Percentiles rank a stretch among this genome's conserved stretches.
These are phyloP conservation scores for Boletus tylopilopsis DNA, from an alignment of 768 basidiomycete genomes.

Conservation along the genomic window DNA sequence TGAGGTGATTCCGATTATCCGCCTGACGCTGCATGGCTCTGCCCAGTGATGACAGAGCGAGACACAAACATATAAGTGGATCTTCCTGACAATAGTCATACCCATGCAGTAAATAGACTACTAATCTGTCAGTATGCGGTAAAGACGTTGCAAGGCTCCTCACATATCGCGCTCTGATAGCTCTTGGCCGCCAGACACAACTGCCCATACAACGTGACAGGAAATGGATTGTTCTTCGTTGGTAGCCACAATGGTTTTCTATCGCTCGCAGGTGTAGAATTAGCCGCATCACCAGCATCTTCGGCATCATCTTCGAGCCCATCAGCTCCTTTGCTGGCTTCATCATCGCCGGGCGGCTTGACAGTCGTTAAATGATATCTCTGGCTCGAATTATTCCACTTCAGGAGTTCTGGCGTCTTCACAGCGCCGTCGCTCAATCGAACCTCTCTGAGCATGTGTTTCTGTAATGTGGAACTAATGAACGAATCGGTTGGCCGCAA, in stretches of 20 bases:
- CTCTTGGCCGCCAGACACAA: conserved; percentile 81
- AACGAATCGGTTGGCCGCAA: conserved; percentile 69
- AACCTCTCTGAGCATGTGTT: conserved; percentile 80
- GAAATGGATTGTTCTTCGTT: conserved; percentile 64
- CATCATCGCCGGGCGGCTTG: conserved; percentile 21
- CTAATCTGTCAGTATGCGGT: background rate
- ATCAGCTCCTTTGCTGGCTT: conserved; percentile 12
- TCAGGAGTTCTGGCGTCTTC: conserved; percentile 54
- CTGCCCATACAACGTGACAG: conserved; percentile 76
- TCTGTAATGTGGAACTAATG: conserved; percentile 75
- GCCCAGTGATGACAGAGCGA: conserved; percentile 83
- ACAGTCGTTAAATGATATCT: conserved; percentile 47
- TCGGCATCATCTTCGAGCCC: conserved; percentile 35
- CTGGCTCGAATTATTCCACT: conserved; percentile 58
- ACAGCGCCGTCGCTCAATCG: conserved; percentile 63
- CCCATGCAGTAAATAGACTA: conserved; percentile 82
- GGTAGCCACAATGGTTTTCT: conserved; percentile 43
- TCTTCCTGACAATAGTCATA: conserved; percentile 83
- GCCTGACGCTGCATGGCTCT: conserved; percentile 91
- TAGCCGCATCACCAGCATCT: conserved; percentile 20
- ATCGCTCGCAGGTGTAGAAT: conserved; percentile 14
- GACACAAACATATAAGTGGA: conserved; percentile 77
- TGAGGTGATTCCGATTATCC: conserved; percentile 89
- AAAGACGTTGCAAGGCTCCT: conserved; percentile 27
- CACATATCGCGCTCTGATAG: conserved; percentile 89